Evolutionary conservation across 192 early-diverging fungal genomes (phyloP).

Genomic region (Coemansia guatemalensis): DNA sequence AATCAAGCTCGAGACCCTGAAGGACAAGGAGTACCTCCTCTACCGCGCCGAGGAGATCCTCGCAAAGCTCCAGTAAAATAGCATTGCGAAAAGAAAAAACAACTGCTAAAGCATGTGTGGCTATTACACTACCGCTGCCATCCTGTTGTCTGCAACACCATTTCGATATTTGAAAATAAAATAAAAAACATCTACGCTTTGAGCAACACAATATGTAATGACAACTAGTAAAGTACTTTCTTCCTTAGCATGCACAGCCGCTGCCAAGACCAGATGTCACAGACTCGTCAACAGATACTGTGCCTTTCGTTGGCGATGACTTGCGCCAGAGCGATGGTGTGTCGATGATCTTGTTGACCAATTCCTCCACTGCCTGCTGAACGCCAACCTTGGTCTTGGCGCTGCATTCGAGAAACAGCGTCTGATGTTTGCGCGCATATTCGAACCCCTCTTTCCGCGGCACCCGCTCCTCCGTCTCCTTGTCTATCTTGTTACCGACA

Average conservation of each 20-base stretch:
- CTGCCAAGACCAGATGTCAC: slow-evolving; percentile 36
- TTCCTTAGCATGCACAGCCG: slow-evolving; percentile 36
- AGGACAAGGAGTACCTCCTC: slow-evolving; percentile 84
- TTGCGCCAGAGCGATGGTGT: slow-evolving; percentile 71
- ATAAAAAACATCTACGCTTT: background rate
- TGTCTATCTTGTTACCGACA: slow-evolving; percentile 98
- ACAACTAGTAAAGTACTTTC: background rate
- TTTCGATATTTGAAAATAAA: background rate
- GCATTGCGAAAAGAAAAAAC: background rate
- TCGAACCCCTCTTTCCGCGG: slow-evolving; percentile 84
- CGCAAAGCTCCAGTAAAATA: slow-evolving; percentile 81
- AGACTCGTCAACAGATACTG: slow-evolving; percentile 40
- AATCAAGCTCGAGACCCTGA: slow-evolving; percentile 78
- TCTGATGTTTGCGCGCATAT: slow-evolving; percentile 86
- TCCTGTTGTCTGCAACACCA: background rate
- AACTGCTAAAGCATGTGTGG: background rate
- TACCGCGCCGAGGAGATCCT: slow-evolving; percentile 94
- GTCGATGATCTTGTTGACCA: slow-evolving; percentile 84
- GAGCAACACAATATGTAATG: background rate
- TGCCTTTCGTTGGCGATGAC: slow-evolving; percentile 26
- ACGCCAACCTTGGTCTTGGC: slow-evolving; percentile 94
- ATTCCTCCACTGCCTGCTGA: slow-evolving; percentile 90
- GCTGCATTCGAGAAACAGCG: slow-evolving; percentile 94
- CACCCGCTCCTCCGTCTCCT: slow-evolving; percentile 71
- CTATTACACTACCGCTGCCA: background rate